A percentile compares a stretch with the other conserved stretches of the same genome.
phyloP scores from a whole-genome alignment of 2,329 filamentous ascomycete genomes.

The Cordyceps militaris region DNA sequence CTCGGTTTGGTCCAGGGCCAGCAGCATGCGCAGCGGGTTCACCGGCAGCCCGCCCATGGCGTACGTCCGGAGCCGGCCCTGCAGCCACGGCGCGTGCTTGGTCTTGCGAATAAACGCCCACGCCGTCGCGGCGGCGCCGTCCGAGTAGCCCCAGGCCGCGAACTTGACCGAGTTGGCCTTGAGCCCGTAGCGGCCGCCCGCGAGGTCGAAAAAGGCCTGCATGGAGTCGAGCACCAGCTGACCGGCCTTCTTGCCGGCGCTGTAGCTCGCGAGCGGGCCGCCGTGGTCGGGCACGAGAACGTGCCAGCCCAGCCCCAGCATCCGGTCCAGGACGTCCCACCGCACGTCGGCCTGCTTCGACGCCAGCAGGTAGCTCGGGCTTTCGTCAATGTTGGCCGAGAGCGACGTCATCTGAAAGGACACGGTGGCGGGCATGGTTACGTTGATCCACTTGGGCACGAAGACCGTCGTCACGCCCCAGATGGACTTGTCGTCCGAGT shows the following conservation, averaged over 20 bases:
- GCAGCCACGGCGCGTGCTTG: conserved; percentile 44
- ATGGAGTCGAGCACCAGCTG: conserved; percentile 39
- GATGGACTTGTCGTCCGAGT: conserved; percentile 24
- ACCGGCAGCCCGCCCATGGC: conserved; percentile 39
- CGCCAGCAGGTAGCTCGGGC: conserved; percentile 30
- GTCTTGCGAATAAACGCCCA: conserved; percentile 46
- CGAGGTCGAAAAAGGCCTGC: conserved; percentile 30
- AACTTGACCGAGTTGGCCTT: conserved; percentile 22
- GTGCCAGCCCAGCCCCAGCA: conserved; percentile 34
- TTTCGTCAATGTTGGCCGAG: conserved; percentile 28
- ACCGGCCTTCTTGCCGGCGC: conserved; percentile 34
- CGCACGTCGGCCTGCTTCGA: conserved; percentile 9
- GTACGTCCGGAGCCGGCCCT: conserved; percentile 37
- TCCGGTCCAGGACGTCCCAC: conserved; percentile 3
- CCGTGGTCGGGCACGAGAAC: conserved; percentile 42
- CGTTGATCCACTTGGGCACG: conserved; percentile 14
- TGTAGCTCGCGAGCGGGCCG: conserved; percentile 36
- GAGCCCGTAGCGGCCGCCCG: conserved; percentile 20
- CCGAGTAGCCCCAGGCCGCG: conserved; percentile 50
- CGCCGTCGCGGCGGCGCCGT: conserved; percentile 44
- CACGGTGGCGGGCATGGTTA: conserved; percentile 18
- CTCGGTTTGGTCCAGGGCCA: conserved; percentile 23
- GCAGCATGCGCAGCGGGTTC: conserved; percentile 30
- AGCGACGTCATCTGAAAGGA: conserved; percentile 34
- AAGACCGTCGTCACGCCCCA: conserved; percentile 32